These are phyloP conservation scores for Vitis hybrid DNA, from an alignment of 177 flowering plant species.

Conservation along the genomic window DNA sequence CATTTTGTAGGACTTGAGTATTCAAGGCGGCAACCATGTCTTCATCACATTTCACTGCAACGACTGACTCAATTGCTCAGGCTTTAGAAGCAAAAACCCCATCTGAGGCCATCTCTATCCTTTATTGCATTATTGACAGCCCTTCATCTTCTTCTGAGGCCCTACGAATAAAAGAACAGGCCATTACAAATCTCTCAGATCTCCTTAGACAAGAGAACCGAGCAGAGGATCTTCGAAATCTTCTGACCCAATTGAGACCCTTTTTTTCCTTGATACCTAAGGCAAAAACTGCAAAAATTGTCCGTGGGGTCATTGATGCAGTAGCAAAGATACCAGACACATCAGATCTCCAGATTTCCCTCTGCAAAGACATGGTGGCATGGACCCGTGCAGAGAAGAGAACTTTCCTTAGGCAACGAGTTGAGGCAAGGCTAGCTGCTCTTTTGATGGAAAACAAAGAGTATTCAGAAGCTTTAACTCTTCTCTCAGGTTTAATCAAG, in stretches of 20 bases:
- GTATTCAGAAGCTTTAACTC: constrained; percentile 66
- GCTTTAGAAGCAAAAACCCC: constrained; percentile 68
- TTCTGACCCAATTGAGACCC: constrained; percentile 17
- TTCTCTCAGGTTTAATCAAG: constrained; percentile 63
- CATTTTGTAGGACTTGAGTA: too few species aligned
- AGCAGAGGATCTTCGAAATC: constrained; percentile 1
- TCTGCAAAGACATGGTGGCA: constrained; percentile 83
- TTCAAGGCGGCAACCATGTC: constrained; percentile 36
- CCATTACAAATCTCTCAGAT: constrained; percentile 47
- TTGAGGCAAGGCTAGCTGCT: constrained; percentile 87
- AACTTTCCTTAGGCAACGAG: constrained; percentile 79
- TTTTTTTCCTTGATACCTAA: constrained; percentile 58
- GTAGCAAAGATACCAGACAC: constrained; percentile 80
- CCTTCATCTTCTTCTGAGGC: constrained; percentile 84
- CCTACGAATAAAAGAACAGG: constrained; percentile 75
- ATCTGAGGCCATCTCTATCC: constrained; percentile 63
- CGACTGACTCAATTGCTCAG: constrained; percentile 63
- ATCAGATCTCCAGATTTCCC: constrained; percentile 72
- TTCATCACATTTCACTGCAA: constrained; percentile 62
- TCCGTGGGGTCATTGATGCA: constrained; percentile 65
- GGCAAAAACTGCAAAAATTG: constrained; percentile 91
- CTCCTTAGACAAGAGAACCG: too few species aligned
- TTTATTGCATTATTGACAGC: constrained; percentile 58
- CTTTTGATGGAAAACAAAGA: constrained; percentile 84
- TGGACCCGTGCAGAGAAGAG: constrained; percentile 91